phyloP scores from a whole-genome alignment of 352 stramenopile species.

The Saprolegnia parasitica region DNA sequence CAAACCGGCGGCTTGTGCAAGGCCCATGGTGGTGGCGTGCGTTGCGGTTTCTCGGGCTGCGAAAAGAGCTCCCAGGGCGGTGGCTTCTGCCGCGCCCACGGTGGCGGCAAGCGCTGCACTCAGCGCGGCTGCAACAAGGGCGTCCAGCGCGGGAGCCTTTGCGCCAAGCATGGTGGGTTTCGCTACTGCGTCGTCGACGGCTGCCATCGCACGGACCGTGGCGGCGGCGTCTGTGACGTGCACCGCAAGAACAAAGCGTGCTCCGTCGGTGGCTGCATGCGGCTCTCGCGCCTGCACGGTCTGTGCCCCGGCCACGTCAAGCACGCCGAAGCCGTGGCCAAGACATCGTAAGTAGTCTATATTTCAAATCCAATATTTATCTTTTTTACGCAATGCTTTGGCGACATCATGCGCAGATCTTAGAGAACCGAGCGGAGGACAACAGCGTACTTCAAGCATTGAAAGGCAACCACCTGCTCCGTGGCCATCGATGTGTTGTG shows the following conservation, averaged over 20 bases:
- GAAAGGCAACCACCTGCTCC: no score
- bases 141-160: slow-evolving; percentile 63
- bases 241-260: slow-evolving; percentile 24
- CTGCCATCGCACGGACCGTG: slow-evolving; percentile 75
- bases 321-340: not conserved
- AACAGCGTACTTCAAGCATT: no score
- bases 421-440: no score
- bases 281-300: not conserved
- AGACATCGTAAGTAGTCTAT: not conserved
- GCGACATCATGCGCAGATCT: no score
- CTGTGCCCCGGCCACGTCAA: slow-evolving; percentile 7
- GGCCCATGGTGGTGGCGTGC: slow-evolving; percentile 80
- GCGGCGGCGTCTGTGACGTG: slow-evolving; percentile 51
- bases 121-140: slow-evolving; percentile 63
- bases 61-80: slow-evolving; percentile 83
- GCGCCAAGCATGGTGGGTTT: slow-evolving; percentile 3
- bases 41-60: slow-evolving; percentile 73
- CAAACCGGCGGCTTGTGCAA: slow-evolving; percentile 77
- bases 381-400: no score
- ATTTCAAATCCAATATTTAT: no score
- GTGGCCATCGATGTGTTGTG: no score
- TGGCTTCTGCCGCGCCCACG: slow-evolving; percentile 81
- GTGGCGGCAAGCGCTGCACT: slow-evolving; percentile 73
- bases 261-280: not conserved
- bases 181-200: not conserved